Percentiles rank a stretch among this genome's conserved stretches.
Conservation (phyloP, 1,284 basidiomycete species). For the Caloboletus inedulis region DNA sequence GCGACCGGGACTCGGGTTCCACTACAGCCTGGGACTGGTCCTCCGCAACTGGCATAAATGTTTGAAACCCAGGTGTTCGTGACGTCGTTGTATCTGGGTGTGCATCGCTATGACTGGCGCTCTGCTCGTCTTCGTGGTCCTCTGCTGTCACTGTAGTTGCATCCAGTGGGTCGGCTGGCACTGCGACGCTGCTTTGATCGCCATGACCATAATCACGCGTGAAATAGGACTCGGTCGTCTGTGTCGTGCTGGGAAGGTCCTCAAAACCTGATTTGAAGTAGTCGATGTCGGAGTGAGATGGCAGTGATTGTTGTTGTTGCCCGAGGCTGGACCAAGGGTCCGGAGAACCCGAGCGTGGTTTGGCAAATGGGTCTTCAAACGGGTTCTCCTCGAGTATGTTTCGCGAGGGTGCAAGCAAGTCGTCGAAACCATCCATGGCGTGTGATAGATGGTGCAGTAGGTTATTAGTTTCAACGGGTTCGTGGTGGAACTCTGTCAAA, state of each 20-base stretch:
- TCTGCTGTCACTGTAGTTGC: conserved; percentile 36
- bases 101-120: conserved; percentile 21
- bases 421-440: conserved; percentile 71
- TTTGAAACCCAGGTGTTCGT: conserved; percentile 27
- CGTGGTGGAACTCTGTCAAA: neutral
- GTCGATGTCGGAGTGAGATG: conserved; percentile 28
- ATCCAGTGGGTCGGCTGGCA: conserved; percentile 43
- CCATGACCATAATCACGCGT: conserved; percentile 16
- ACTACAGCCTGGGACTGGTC: conserved; percentile 10
- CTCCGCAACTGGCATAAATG: conserved; percentile 22
- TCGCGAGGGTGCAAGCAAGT: conserved; percentile 64
- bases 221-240: conserved; percentile 25
- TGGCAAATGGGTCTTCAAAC: conserved; percentile 71
- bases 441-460: neutral
- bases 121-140: conserved; percentile 40
- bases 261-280: conserved; percentile 35
- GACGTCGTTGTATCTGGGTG: conserved; percentile 16
- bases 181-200: conserved; percentile 17
- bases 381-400: conserved; percentile 68
- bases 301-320: conserved; percentile 21
- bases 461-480: neutral
- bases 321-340: conserved; percentile 69
- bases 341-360: conserved; percentile 58
- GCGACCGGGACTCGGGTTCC: conserved; percentile 16
- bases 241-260: conserved; percentile 28